A percentile compares a stretch with the other conserved stretches of the same genome.
Evolutionary conservation across 2,329 filamentous ascomycete species (phyloP).

Genomic region (Aspergillus eucalypticola): DNA sequence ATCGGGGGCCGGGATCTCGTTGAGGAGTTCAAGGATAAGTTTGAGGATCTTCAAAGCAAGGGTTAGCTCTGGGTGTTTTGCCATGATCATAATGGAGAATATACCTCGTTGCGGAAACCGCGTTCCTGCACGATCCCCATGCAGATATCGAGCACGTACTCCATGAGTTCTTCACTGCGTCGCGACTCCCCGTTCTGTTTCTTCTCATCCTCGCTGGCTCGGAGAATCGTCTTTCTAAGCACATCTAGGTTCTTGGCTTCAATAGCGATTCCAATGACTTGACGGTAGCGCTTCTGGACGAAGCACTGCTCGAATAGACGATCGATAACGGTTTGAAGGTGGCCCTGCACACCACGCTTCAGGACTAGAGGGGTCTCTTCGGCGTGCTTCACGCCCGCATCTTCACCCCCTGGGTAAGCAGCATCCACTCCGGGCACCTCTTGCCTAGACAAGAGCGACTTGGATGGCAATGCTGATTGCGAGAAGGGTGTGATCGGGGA

Average conservation of each 20-base stretch:
- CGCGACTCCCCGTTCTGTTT: slow-evolving; percentile 59
- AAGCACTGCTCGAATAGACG: slow-evolving; percentile 90
- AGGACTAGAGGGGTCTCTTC: slow-evolving; percentile 66
- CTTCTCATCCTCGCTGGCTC: slow-evolving; percentile 84
- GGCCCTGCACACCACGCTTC: slow-evolving; percentile 72
- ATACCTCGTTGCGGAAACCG: slow-evolving; percentile 70
- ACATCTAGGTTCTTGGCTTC: slow-evolving; percentile 92
- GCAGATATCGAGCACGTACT: slow-evolving; percentile 92
- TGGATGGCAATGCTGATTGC: slow-evolving; percentile 87
- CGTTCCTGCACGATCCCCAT: slow-evolving; percentile 98
- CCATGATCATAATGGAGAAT: slow-evolving; percentile 11
- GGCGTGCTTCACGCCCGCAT: slow-evolving; percentile 55
- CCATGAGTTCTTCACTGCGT: slow-evolving; percentile 88
- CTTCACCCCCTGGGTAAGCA: slow-evolving; percentile 57
- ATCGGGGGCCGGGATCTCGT: slow-evolving; percentile 86
- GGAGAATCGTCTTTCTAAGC: slow-evolving; percentile 80
- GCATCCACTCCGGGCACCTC: slow-evolving; percentile 63
- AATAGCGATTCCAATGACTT: slow-evolving; percentile 94
- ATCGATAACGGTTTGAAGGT: slow-evolving; percentile 80
- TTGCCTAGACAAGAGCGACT: slow-evolving; percentile 86
- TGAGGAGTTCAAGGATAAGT: slow-evolving; percentile 91
- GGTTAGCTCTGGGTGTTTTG: slow-evolving; percentile 5
- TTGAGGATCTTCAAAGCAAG: slow-evolving; percentile 66
- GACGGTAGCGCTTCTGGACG: slow-evolving; percentile 80
- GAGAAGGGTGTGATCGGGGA: slow-evolving; percentile 95